Evolutionary conservation across 305 asterid genomes (phyloP).

Genomic region (Andrographis paniculata): DNA sequence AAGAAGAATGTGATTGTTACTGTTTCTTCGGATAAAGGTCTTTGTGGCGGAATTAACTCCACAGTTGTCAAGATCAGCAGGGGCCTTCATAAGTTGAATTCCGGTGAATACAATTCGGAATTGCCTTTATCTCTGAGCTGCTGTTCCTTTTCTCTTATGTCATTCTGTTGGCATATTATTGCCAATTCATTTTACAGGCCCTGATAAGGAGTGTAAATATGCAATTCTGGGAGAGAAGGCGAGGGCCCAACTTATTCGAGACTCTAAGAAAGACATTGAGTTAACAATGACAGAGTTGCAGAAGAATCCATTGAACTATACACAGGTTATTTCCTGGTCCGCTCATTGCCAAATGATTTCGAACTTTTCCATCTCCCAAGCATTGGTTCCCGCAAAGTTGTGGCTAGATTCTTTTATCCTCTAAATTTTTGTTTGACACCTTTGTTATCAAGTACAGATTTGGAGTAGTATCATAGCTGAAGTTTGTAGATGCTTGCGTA

Average conservation of each 20-base stretch:
- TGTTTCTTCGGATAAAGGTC: slow-evolving; percentile 90
- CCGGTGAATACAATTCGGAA: slow-evolving; percentile 38
- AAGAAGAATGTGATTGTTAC: slow-evolving; percentile 83
- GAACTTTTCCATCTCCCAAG: no score
- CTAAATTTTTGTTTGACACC: no score
- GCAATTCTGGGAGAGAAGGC: slow-evolving; percentile 93
- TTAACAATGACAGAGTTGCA: slow-evolving; percentile 71
- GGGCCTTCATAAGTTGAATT: slow-evolving; percentile 58
- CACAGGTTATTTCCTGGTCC: slow-evolving; percentile 49
- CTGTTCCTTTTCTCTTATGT: not conserved
- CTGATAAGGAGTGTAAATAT: slow-evolving; percentile 36
- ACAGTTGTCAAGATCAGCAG: slow-evolving; percentile 87
- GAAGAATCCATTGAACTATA: slow-evolving; percentile 85
- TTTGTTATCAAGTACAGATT: no score
- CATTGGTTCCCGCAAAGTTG: no score
- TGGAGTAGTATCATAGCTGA: no score
- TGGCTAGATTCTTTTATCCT: no score
- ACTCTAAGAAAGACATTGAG: slow-evolving; percentile 64
- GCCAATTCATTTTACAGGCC: slow-evolving; percentile 11
- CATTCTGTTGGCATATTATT: not conserved
- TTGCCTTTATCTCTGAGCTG: not conserved
- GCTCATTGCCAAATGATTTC: slow-evolving; percentile 8
- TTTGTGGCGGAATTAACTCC: slow-evolving; percentile 96
- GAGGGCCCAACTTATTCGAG: slow-evolving; percentile 83
- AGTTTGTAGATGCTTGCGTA: no score